Evolutionary conservation across 1,139 yeast species (phyloP), one percentile per base, ranked within the genome.

Genomic region (Geotrichum bryndzae): DNA sequence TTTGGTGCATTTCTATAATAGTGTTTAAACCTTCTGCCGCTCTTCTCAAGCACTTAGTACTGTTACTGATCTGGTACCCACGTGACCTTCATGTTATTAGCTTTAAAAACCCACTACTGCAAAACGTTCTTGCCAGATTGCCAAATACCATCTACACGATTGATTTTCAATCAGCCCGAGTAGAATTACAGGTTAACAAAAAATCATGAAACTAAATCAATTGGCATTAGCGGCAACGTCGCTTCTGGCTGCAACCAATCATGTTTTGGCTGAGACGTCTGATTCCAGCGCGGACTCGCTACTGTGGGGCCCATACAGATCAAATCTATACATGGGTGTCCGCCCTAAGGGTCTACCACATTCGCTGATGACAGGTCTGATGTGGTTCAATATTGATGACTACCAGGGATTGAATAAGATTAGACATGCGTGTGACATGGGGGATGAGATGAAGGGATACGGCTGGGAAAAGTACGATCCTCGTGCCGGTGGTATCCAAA

Each of bases 271-370:
- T 7, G n/a, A 23, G 18, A 41, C 22, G 22, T 41, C 48, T 7
- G 48, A 41, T 41, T 8, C 48, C 18, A 41, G 48, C 18, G 22
- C 25, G 22, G 74, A 79, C 35, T 81, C 87, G 1, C 73, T 87
- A 29, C 73, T 84, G 38, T 94, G 99, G 99, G 98, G 97, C 0
- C 96, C 98, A 0, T 94, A 92, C 74, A 77, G 98, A 67, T 86
- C 97, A 13, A 88, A 90, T 61, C 79, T 90, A 56, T 94, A 92
- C 74, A 79, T 92, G 67, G 98, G 99, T 0, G 76, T 94, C 54
- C 80, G 94, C 57, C 97, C 99, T 1, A 78, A 92, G 56, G 69
- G 73, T 22, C 72, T 85, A 56, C 88, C 96, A n/a, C 79, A 85
- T 54, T 88, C 96, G 1, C 78, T 94, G 58, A 72, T 88, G 64